A percentile compares a stretch with the other conserved stretches of the same genome.
phyloP scores from a whole-genome alignment of 2,329 filamentous ascomycete species.

The Corynespora cassiicola region DNA sequence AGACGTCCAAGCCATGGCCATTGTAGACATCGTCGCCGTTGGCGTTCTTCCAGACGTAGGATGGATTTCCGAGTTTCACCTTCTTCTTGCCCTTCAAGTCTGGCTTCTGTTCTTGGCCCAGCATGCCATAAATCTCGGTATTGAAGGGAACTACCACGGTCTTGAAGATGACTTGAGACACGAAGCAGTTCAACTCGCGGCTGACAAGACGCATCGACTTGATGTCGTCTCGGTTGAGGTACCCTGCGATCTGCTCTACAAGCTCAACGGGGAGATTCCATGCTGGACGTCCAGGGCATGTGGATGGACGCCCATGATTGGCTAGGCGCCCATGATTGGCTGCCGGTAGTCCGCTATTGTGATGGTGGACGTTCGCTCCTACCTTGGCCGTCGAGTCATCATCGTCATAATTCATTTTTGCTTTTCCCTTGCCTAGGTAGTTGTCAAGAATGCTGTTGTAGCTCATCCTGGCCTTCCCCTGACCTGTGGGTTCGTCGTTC shows the following conservation, averaged over 20 bases:
- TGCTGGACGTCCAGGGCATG: slow-evolving; percentile 44
- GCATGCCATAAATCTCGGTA: slow-evolving; percentile 66
- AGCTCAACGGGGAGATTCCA: slow-evolving; percentile 65
- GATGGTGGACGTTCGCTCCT: too few species aligned
- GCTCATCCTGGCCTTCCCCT: too few species aligned
- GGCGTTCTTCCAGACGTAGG: slow-evolving; percentile 52
- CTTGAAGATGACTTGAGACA: slow-evolving; percentile 65
- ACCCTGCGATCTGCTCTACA: slow-evolving; percentile 62
- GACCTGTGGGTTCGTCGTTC: too few species aligned
- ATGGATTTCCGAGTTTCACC: slow-evolving; percentile 26
- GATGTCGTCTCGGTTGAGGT: slow-evolving; percentile 65
- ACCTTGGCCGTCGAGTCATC: too few species aligned
- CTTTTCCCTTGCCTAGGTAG: too few species aligned
- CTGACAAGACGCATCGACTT: slow-evolving; percentile 68
- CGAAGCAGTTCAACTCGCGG: slow-evolving; percentile 63
- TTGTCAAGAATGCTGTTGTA: too few species aligned
- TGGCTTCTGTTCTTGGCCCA: slow-evolving; percentile 46
- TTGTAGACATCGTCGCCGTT: slow-evolving; percentile 54
- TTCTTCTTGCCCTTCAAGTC: slow-evolving; percentile 46
- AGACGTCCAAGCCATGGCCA: slow-evolving; percentile 68
- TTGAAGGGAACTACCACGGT: slow-evolving; percentile 72
- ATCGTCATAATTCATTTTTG: too few species aligned
- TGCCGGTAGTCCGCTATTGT: too few species aligned
- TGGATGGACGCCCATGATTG: neutral
- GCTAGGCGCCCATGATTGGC: too few species aligned